Evolutionary conservation across 2,329 filamentous ascomycete species (phyloP).

Genomic region (Juglanconis oblonga): DNA sequence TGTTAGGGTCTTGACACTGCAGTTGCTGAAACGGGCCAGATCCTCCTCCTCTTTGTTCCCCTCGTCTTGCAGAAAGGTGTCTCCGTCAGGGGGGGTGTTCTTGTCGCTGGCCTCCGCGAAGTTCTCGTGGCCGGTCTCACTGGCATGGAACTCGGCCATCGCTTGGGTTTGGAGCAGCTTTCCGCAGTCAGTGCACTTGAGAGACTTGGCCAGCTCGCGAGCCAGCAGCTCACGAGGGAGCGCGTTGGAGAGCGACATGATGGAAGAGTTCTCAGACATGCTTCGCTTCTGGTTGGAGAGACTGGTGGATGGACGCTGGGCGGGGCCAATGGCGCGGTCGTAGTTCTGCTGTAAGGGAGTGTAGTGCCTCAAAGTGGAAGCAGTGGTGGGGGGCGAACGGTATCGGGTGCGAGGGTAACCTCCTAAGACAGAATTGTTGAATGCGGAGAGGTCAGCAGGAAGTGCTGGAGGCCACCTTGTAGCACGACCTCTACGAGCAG

Average conservation of each 20-base stretch:
- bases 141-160: not conserved
- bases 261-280: conserved; percentile 1
- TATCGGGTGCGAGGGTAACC: conserved; percentile 31
- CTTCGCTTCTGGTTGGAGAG: not conserved
- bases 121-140: not conserved
- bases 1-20: conserved; percentile 46
- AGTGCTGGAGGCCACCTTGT: conserved; percentile 36
- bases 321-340: conserved; percentile 47
- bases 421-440: conserved; percentile 36
- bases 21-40: conserved; percentile 32
- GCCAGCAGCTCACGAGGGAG: not conserved
- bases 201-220: not conserved
- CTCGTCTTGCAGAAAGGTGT: conserved; percentile 19
- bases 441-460: conserved; percentile 31
- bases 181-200: not conserved
- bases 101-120: not conserved
- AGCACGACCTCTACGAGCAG: conserved; percentile 47
- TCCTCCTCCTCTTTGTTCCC: conserved; percentile 26
- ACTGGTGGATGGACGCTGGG: not conserved
- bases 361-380: conserved; percentile 36
- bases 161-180: not conserved
- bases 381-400: conserved; percentile 22
- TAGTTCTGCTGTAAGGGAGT: conserved; percentile 53
- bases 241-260: not conserved
- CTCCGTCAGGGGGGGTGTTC: conserved; percentile 20